Evolutionary conservation across 2,329 filamentous ascomycete genomes (phyloP), one percentile per base, ranked within the genome.

Genomic region (Westerdykella sp.): DNA sequence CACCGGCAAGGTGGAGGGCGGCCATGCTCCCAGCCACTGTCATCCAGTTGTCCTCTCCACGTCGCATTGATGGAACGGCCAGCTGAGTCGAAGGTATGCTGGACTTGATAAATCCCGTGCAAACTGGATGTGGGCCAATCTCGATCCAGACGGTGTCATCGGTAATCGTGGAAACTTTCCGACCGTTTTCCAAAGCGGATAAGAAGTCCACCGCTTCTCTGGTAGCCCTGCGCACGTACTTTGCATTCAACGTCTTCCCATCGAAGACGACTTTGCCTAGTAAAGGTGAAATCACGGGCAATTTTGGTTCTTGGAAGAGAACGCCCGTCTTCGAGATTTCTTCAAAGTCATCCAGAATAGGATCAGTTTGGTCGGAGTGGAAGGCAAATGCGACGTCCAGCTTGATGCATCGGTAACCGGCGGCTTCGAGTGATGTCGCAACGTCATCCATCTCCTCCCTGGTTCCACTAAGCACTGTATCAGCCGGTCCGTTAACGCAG

Each of bases 1-100:
- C 51, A 0, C 81, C 82, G 1, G 66, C 69, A 1, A 58, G 59
- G 57, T 85, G 74, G 0, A 85, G 64, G 0, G 69, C 63, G 41
- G 68, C 68, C 30, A 80, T 58, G 39, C 62, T 75, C 4, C 58
- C 50, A 2, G 71, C 64, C 2, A 84, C 57, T 0, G 75, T 44
- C 18, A n/a, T 37, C 45, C 45, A 53, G 30, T 25, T 34, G 28
- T 44, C 37, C 6, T 42, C 37, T 14, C 37, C 44, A 11, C 46
- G 34, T 16, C 38, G 45, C 12, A 48, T 16, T 5, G 45, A 45
- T 1, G 49, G 38, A 13, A 46, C 16, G 11, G 45, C 34, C n/a
- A 43, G 14, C n/a, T 15, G 3, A 15, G 13, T 15, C 14, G 34
- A n/a, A 11, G 25, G 34, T 12, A 51, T 38, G 18, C 57, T 66